Evolutionary conservation across 106 monocot genomes (phyloP).

Genomic region (Hemerocallis citrina): DNA sequence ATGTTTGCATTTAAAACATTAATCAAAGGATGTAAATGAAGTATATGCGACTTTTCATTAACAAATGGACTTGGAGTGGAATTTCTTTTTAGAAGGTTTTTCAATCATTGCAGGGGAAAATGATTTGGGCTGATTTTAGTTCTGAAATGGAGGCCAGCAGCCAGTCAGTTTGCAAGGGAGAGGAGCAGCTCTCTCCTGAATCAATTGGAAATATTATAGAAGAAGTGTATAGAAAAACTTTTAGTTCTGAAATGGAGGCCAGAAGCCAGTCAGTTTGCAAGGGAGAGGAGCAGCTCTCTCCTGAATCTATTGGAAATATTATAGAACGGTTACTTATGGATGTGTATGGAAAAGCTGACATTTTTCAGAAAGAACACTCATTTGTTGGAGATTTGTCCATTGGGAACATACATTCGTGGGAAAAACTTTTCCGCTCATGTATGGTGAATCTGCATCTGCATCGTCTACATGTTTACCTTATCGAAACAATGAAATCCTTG

Average conservation of each 20-base stretch:
- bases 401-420: conserved; percentile 51
- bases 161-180: too few relatives aligned
- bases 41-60: background rate
- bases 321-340: conserved; percentile 15
- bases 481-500: conserved; percentile 23
- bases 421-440: conserved; percentile 33
- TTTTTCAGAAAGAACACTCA: background rate
- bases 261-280: conserved; percentile 5
- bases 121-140: conserved; percentile 15
- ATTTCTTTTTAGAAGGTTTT: background rate
- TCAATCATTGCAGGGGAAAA: conserved; percentile 36
- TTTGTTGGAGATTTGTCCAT: conserved; percentile 9
- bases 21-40: too few relatives aligned
- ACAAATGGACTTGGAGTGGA: background rate
- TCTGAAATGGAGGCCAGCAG: too few relatives aligned
- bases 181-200: too few relatives aligned
- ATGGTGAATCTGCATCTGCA: conserved; percentile 38
- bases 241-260: conserved; percentile 4
- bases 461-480: conserved; percentile 24
- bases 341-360: conserved; percentile 17
- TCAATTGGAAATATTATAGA: too few relatives aligned
- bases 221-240: too few relatives aligned
- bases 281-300: conserved; percentile 19
- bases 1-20: too few relatives aligned
- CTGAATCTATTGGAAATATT: conserved; percentile 14